A percentile compares a stretch with the other conserved stretches of the same genome.
These are phyloP conservation scores for Leptographium galeiforme DNA, from an alignment of 2,329 filamentous ascomycete species.

Conservation along the genomic window DNA sequence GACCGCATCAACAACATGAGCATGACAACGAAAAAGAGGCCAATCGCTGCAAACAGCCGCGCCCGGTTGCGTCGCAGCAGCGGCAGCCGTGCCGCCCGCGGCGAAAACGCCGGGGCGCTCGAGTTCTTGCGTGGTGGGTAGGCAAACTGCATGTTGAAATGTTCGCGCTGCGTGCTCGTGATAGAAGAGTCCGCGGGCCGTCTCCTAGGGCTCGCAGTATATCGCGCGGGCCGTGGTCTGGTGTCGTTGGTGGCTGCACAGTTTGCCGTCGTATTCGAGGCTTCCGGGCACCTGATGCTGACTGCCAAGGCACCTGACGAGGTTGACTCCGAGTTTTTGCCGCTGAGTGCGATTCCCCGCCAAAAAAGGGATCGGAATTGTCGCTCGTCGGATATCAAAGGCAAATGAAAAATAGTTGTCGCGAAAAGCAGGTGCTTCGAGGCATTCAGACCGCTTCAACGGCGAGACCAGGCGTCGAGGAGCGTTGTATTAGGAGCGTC, in stretches of 20 bases:
- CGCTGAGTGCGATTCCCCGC: too few relatives aligned
- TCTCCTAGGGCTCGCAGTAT: too few relatives aligned
- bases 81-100: conserved; percentile 39
- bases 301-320: too few relatives aligned
- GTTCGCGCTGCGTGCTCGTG: background rate
- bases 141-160: conserved; percentile 65
- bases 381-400: background rate
- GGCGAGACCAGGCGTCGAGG: conserved; percentile 5
- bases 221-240: too few relatives aligned
- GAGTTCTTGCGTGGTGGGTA: conserved; percentile 77
- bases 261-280: too few relatives aligned
- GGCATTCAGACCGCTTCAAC: background rate
- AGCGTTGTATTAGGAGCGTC: background rate
- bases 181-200: background rate
- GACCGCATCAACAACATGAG: conserved; percentile 44
- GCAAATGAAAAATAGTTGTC: conserved; percentile 13
- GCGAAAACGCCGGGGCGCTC: conserved; percentile 57
- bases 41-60: conserved; percentile 41
- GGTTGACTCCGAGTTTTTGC: too few relatives aligned
- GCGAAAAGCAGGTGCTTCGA: background rate
- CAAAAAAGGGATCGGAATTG: background rate
- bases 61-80: conserved; percentile 47
- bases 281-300: too few relatives aligned
- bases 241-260: too few relatives aligned
- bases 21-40: conserved; percentile 40